Evolutionary conservation across 164 flowering plant genomes (phyloP).

Genomic region (Chimonanthus salicifolius): DNA sequence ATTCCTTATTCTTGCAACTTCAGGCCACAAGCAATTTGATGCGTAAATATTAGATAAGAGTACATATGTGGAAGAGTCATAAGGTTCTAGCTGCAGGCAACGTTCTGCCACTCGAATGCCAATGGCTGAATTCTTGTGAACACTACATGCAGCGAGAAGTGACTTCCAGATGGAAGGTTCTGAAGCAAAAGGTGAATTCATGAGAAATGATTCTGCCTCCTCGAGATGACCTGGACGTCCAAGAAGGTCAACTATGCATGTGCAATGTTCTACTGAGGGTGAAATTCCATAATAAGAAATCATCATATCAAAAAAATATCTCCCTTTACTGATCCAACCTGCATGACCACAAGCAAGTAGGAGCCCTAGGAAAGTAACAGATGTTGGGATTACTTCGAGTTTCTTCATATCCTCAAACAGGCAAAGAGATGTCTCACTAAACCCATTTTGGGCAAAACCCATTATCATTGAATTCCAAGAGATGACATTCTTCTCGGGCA

Average conservation of each 20-base stretch:
- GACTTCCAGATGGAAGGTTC: conserved; percentile 9
- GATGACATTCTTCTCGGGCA: conserved; percentile 10
- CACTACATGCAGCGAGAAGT: conserved; percentile 9
- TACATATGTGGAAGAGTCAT: conserved; percentile 7
- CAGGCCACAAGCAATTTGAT: conserved; percentile 4
- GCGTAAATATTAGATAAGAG: conserved; percentile 13
- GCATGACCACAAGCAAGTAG: conserved; percentile 9
- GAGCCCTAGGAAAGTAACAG: conserved; percentile 7
- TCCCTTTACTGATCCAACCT: conserved; percentile 8
- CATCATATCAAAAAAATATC: conserved; percentile 4
- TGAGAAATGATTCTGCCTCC: conserved; percentile 6
- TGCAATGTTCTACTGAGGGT: conserved; percentile 5
- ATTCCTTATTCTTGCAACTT: conserved; percentile 4
- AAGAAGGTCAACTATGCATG: conserved; percentile 14
- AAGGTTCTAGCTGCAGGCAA: conserved; percentile 1
- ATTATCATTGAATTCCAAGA: conserved; percentile 11
- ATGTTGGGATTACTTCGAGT: conserved; percentile 1
- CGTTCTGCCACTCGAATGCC: conserved; percentile 5
- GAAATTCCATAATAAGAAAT: conserved; percentile 1
- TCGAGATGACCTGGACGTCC: conserved; percentile 6
- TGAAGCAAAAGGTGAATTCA: conserved; percentile 5
- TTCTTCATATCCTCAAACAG: conserved; percentile 5
- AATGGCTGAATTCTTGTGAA: neutral
- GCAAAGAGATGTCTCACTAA: conserved; percentile 2
- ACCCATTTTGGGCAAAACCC: conserved; percentile 10